Base-by-base conservation (phyloP, 768 basidiomycete species). In the Termitomyces sp. region DNA sequence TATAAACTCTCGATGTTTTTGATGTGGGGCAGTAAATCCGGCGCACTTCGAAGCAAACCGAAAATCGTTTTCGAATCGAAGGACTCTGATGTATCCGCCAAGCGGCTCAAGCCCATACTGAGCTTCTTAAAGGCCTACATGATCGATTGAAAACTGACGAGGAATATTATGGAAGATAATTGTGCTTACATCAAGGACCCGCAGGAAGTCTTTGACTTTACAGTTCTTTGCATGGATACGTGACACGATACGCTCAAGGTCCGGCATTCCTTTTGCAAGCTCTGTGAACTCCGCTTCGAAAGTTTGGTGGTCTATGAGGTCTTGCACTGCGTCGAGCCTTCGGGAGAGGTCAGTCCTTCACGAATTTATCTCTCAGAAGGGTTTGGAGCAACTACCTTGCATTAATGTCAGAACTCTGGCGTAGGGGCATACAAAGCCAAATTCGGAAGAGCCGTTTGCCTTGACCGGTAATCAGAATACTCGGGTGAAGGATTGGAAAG, bases 391-490 rank as follows among this genome's bases (percentile, higher is more conserved):
- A 62, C n/a, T 65, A 92, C 94, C 94, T 80, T 41, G 90, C 87
- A 66, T 96, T 95, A 72, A 99, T 98, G 49, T 90, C 90, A 11
- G 79, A 68, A 36, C 86, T 85, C 40, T 90, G 84, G 32, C 88
- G 84, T 60, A 99, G 73, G 20, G 97, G 97, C 80, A 88, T 88
- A 61, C 93, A 97, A 8, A 99, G 77, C 97, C 97, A 99, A 54
- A 96, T 89, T 43, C 95, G 85, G 81, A 99, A 98, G 30, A 98
- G 78, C 26, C 97, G 84, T 70, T 98, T 98, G 41, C 94, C 92
- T 92, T 54, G 26, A 46, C 49, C 32, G n/a, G 62, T 62, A 20
- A 22, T 55, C 33, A 47, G 49, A 18, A 52, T 18, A n/a, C 40
- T 63, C 16, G 43, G 56, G 5, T 4, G 6, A 30, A 53, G 35